phyloP scores from a whole-genome alignment of 129 eudicot species.

The Mikania micrantha region DNA sequence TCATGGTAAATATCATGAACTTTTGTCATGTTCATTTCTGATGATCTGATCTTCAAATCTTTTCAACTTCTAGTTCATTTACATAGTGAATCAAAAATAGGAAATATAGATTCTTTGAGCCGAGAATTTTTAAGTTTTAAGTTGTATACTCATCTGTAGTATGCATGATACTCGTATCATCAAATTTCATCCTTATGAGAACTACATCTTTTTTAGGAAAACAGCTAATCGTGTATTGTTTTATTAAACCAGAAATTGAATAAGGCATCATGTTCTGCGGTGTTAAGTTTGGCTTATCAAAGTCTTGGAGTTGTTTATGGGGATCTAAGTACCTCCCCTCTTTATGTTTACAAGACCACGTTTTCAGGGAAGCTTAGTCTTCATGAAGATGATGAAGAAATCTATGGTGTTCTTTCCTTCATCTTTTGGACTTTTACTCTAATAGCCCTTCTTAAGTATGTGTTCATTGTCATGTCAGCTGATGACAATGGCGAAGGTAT shows the following conservation, averaged over 20 bases:
- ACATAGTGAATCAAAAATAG: background rate
- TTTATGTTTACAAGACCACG: conserved; percentile 67
- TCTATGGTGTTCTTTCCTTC: conserved; percentile 68
- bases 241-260: conserved; percentile 28
- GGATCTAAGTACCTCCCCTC: conserved; percentile 74
- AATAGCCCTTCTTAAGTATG: conserved; percentile 51
- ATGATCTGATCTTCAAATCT: conserved; percentile 1
- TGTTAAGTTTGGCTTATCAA: conserved; percentile 61
- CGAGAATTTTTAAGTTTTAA: background rate
- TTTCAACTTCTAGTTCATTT: conserved; percentile 4
- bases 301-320: conserved; percentile 82
- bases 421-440: conserved; percentile 78
- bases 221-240: background rate
- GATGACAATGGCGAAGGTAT: conserved; percentile 84
- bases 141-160: background rate
- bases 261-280: conserved; percentile 39
- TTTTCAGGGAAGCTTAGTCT: conserved; percentile 56
- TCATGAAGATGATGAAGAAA: conserved; percentile 62
- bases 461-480: conserved; percentile 61
- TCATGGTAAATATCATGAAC: background rate
- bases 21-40: background rate
- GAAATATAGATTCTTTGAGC: background rate
- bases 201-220: background rate
- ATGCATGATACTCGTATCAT: background rate
- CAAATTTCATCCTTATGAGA: background rate